Base-by-base conservation (phyloP, 2,329 filamentous ascomycete species). In the Thelonectria rubi region DNA sequence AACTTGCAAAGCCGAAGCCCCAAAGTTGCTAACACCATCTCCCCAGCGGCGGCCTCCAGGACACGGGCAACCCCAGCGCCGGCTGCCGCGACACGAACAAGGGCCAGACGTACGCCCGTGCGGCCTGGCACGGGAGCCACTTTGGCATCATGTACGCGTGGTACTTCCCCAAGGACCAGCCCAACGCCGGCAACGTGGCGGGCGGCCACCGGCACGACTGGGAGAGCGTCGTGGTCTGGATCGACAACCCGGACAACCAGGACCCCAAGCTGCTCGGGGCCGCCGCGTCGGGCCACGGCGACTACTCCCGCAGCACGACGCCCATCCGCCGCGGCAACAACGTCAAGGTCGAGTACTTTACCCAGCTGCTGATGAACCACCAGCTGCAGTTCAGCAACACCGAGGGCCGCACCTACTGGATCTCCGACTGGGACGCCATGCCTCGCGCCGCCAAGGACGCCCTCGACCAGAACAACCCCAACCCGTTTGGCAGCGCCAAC, bases 161-260 rank as follows among this genome's bases (percentile, higher is more conserved):
- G 79, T 82, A 81, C 67, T 75, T 80, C 67, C 80, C 80, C 52
- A 82, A 83, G 72, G 80, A 82, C 60, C 70, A 76, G 63, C 78
- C 79, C 11, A 74, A 59, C n/a, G 55, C 60, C 14, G 76, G 75
- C 0, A 61, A 72, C 45, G 50, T 61, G 7, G 53, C 59, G 2
- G 70, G 78, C 5, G 72, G 73, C 32, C 78, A 80, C 59, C 75
- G 78, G 3, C 75, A 79, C 60, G 78, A 80, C 64, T 80, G 77
- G 77, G 78, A 80, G 64, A 73, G 69, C 51, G 63, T 69, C 15
- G 70, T 80, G 3, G 67, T 80, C 14, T 78, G 73, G 59, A 54
- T 77, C 39, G 62, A 75, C 57, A 67, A 67, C 51, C 58, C 70
- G 15, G 17, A 39, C 10, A 69, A 66, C 0, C 68, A 75, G 14